Evolutionary conservation across 208 protist species (phyloP).

Genomic region (Vickermania ingenoplastis): DNA sequence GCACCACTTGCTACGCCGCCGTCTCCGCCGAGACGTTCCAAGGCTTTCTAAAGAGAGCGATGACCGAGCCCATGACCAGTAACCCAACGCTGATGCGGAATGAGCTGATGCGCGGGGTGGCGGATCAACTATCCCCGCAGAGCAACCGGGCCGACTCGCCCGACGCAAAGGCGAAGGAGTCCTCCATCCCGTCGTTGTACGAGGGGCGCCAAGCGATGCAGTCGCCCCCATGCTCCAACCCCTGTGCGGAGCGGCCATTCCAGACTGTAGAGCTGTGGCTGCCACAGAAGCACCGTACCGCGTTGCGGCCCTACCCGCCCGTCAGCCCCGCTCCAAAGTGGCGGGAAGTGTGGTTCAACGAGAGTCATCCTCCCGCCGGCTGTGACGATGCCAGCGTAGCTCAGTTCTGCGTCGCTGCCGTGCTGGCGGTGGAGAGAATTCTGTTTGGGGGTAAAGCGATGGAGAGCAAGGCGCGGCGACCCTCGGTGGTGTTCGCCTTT

Average conservation of each 20-base stretch:
- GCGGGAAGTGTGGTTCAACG: slow-evolving; percentile 7
- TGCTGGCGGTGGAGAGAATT: slow-evolving; percentile 13
- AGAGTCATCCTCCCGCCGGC: slow-evolving; percentile 2
- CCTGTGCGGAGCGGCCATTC: not conserved
- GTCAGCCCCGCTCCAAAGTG: slow-evolving; percentile 5
- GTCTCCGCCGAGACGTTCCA: slow-evolving; percentile 1
- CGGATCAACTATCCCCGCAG: not conserved
- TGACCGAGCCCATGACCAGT: not conserved
- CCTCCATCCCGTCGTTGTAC: not conserved
- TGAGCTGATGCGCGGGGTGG: not conserved
- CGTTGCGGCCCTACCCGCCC: slow-evolving; percentile 39
- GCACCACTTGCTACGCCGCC: slow-evolving; percentile 3
- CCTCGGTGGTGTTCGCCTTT: slow-evolving; percentile 14
- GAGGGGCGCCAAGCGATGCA: not conserved
- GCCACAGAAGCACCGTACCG: slow-evolving; percentile 55
- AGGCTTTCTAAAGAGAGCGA: not conserved
- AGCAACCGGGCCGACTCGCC: not conserved
- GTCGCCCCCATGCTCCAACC: no score
- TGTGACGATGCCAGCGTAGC: slow-evolving; percentile 5
- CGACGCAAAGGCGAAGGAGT: not conserved
- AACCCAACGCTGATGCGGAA: not conserved
- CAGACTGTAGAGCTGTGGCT: slow-evolving; percentile 64
- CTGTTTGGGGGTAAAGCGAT: not conserved
- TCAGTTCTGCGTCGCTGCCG: slow-evolving; percentile 13
- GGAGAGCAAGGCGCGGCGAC: slow-evolving; percentile 1